These are phyloP conservation scores for Hypoxylon perforatum DNA, from an alignment of 495 filamentous ascomycete genomes.

Conservation along the genomic window DNA sequence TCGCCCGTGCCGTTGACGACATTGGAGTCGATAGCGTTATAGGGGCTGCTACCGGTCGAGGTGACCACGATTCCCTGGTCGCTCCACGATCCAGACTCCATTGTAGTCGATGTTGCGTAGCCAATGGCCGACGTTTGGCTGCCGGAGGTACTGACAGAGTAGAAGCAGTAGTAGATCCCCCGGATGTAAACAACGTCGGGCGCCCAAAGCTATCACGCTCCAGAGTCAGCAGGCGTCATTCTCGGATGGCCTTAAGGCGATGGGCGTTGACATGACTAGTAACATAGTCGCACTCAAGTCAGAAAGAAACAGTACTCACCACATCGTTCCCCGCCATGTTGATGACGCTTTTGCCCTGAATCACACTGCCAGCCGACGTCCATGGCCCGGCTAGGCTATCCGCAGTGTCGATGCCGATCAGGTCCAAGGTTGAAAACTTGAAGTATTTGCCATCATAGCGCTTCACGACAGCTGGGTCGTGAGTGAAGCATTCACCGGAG, in stretches of 20 bases:
- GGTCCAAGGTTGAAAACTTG: conserved; percentile 69
- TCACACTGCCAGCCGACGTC: conserved; percentile 62
- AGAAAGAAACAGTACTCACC: conserved; percentile 54
- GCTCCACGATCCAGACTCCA: conserved; percentile 66
- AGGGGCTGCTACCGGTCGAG: conserved; percentile 53
- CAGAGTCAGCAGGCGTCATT: conserved; percentile 2
- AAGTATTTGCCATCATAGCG: conserved; percentile 70
- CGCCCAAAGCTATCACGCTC: conserved; percentile 55
- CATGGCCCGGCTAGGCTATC: conserved; percentile 67
- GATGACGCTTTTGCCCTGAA: conserved; percentile 64
- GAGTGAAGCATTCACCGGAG: conserved; percentile 62
- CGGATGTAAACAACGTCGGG: conserved; percentile 68
- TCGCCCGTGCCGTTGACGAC: conserved; percentile 54
- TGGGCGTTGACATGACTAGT: background rate
- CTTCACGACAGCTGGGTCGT: conserved; percentile 65
- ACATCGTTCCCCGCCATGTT: conserved; percentile 58
- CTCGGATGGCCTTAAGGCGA: too few species aligned
- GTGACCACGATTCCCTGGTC: conserved; percentile 56
- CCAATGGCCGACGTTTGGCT: conserved; percentile 68
- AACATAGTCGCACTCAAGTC: background rate
- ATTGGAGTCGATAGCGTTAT: conserved; percentile 75
- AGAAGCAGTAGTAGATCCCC: conserved; percentile 57
- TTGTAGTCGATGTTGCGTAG: conserved; percentile 67
- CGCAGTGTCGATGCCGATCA: conserved; percentile 65
- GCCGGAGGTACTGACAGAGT: conserved; percentile 70